These are phyloP conservation scores for Barbarea vulgaris DNA, from an alignment of 345 rosid genomes.

Conservation along the genomic window DNA sequence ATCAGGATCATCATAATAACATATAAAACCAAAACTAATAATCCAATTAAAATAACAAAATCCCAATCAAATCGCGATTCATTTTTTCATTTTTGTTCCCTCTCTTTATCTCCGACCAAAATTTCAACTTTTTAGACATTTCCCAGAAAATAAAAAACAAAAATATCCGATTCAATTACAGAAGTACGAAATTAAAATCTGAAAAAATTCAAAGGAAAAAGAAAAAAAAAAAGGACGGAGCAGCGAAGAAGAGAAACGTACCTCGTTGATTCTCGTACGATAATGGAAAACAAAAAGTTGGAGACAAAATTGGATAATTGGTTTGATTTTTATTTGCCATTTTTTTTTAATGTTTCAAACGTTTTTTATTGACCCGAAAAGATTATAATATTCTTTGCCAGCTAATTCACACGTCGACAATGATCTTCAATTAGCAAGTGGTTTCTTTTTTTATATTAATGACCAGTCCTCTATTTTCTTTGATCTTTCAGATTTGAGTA, in stretches of 20 bases:
- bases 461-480: neutral
- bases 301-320: slow-evolving; percentile 25
- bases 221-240: slow-evolving; percentile 3
- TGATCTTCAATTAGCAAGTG: slow-evolving; percentile 23
- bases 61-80: slow-evolving; percentile 23
- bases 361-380: neutral
- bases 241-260: slow-evolving; percentile 22
- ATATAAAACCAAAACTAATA: neutral
- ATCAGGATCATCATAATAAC: neutral
- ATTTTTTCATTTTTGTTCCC: neutral
- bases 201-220: neutral
- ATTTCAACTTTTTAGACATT: neutral
- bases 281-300: slow-evolving; percentile 22
- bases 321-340: slow-evolving; percentile 20
- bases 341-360: neutral
- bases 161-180: neutral
- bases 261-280: slow-evolving; percentile 32
- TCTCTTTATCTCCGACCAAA: neutral
- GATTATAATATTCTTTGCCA: slow-evolving; percentile 35
- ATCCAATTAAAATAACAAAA: slow-evolving; percentile 1
- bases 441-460: neutral
- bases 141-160: neutral
- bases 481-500: neutral
- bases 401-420: slow-evolving; percentile 37
- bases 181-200: neutral